phyloP scores from a whole-genome alignment of 2,329 filamentous ascomycete species.

The Diaporthe sp. region DNA sequence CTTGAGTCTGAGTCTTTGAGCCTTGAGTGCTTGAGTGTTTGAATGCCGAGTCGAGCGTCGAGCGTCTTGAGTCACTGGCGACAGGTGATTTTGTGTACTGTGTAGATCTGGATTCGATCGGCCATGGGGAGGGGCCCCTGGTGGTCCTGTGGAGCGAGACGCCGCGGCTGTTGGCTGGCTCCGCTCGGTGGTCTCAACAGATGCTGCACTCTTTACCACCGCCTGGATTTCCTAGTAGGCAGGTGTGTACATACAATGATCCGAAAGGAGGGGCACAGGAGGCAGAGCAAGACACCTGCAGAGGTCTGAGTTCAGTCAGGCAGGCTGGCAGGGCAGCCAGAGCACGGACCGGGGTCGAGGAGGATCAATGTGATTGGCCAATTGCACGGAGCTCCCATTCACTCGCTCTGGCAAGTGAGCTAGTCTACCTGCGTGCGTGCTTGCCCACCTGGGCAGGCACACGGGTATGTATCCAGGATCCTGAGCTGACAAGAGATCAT shows the following conservation, averaged over 20 bases:
- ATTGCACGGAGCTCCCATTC: not conserved
- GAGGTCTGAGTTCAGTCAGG: not conserved
- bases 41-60: not conserved
- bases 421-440: not conserved
- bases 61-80: not conserved
- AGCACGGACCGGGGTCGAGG: slow-evolving; percentile 2
- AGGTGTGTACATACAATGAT: not conserved
- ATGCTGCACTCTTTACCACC: too few species aligned
- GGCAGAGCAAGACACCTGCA: not conserved
- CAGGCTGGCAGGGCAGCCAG: too few species aligned
- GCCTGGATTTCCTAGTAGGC: too few species aligned
- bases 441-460: not conserved
- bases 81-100: not conserved
- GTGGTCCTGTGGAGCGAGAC: not conserved
- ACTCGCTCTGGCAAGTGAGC: not conserved
- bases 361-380: slow-evolving; percentile 21
- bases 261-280: not conserved
- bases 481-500: not conserved
- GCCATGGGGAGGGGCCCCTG: not conserved
- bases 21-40: not conserved
- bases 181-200: too few species aligned
- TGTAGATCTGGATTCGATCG: slow-evolving; percentile 13
- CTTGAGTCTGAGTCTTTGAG: not conserved
- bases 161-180: not conserved
- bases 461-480: not conserved